Percentiles rank a stretch among this genome's conserved stretches.
Conservation (phyloP, 1,284 basidiomycete genomes). For the Kwoniella shivajii region DNA sequence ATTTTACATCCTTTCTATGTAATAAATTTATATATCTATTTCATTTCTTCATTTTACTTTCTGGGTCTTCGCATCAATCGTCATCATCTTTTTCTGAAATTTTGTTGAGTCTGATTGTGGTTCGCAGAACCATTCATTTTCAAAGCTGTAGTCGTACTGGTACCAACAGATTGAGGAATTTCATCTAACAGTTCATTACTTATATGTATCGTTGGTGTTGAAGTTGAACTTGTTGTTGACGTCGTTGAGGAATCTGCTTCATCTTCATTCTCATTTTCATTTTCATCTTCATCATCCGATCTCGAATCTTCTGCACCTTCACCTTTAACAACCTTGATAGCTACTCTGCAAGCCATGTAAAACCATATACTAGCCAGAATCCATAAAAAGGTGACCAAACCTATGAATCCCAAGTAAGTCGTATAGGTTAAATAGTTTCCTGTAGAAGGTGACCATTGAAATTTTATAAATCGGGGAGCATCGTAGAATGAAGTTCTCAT, state of each 20-base stretch:
- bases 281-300: slow-evolving; percentile 72
- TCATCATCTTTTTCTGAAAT: too few species aligned
- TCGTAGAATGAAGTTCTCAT: slow-evolving; percentile 66
- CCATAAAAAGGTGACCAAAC: slow-evolving; percentile 62
- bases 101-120: too few species aligned
- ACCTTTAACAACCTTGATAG: slow-evolving; percentile 75
- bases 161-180: slow-evolving; percentile 13
- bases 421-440: slow-evolving; percentile 63
- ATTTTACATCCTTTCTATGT: too few species aligned
- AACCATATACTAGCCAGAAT: slow-evolving; percentile 82
- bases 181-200: slow-evolving; percentile 10
- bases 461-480: slow-evolving; percentile 58
- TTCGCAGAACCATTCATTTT: background rate
- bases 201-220: too few species aligned
- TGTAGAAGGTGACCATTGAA: slow-evolving; percentile 63
- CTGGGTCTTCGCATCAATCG: too few species aligned
- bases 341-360: slow-evolving; percentile 77
- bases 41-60: too few species aligned
- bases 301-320: slow-evolving; percentile 79
- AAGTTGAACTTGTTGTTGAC: too few species aligned
- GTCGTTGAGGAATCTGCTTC: background rate
- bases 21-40: too few species aligned
- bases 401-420: slow-evolving; percentile 60
- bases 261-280: slow-evolving; percentile 17
- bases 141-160: background rate